Percentiles rank a stretch among this genome's conserved stretches.
These are phyloP conservation scores for Sporothrix inflata DNA, from an alignment of 2,329 filamentous ascomycete genomes.

Conservation along the genomic window DNA sequence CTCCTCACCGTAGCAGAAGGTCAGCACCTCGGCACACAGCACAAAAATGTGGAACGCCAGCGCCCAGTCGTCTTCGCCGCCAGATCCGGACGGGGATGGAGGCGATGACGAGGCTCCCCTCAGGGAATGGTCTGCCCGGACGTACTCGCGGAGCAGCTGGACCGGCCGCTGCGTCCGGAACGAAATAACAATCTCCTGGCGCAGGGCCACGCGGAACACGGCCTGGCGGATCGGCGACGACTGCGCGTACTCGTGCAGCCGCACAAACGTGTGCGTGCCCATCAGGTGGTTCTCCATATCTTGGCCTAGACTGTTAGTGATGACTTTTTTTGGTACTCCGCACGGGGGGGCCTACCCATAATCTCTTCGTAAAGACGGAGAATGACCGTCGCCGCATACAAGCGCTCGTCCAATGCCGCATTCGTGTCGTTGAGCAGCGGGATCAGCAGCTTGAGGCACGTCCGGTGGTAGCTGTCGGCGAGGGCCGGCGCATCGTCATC, in stretches of 20 bases:
- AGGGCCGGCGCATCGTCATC: not conserved
- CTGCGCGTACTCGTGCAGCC: conserved; percentile 25
- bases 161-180: conserved; percentile 23
- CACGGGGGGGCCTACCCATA: not conserved
- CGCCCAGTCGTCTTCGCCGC: conserved; percentile 6
- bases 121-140: conserved; percentile 20
- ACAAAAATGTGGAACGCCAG: conserved; percentile 24
- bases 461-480: conserved; percentile 24
- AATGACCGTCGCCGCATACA: conserved; percentile 25
- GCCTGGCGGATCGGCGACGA: conserved; percentile 25
- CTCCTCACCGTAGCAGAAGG: conserved; percentile 22
- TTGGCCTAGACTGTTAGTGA: not conserved
- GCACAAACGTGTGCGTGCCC: conserved; percentile 28
- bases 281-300: conserved; percentile 26
- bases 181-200: conserved; percentile 25
- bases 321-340: not conserved
- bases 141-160: conserved; percentile 25
- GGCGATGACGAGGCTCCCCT: not conserved
- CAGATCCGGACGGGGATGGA: not conserved
- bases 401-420: conserved; percentile 20
- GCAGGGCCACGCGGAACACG: conserved; percentile 19
- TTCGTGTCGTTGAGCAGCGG: conserved; percentile 23
- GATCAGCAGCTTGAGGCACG: conserved; percentile 22
- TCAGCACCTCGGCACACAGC: conserved; percentile 23
- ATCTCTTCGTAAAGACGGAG: conserved; percentile 26